phyloP scores from a whole-genome alignment of 805 yeast species.

The Suhomyces vadensis region DNA sequence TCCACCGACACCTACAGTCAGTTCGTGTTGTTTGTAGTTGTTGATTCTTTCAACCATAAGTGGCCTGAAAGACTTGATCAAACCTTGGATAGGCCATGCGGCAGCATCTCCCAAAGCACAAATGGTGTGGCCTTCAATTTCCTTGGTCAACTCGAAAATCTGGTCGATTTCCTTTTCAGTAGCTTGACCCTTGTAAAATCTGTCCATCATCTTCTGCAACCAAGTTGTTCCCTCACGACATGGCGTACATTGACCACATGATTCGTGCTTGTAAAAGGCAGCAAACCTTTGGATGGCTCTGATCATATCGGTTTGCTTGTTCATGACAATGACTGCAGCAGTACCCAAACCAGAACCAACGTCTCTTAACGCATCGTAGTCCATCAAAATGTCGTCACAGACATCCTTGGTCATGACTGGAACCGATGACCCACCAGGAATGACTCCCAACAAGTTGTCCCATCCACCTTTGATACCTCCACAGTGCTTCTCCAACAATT shows the following conservation, averaged over 20 bases:
- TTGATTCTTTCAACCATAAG: constrained; percentile 74
- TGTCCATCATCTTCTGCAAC: constrained; percentile 80
- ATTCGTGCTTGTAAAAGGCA: constrained; percentile 86
- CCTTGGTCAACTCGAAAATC: constrained; percentile 81
- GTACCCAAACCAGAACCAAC: constrained; percentile 89
- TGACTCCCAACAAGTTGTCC: constrained; percentile 85
- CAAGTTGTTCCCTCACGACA: constrained; percentile 94
- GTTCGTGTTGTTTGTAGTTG: constrained; percentile 54
- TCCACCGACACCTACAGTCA: constrained; percentile 65
- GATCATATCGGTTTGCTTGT: constrained; percentile 80
- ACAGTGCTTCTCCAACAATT: constrained; percentile 83
- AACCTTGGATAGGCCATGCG: constrained; percentile 92
- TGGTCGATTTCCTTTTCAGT: constrained; percentile 77
- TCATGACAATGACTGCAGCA: constrained; percentile 91
- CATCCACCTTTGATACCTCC: constrained; percentile 92
- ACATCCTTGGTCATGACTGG: constrained; percentile 71
- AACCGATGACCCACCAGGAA: constrained; percentile 90
- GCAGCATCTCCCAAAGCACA: constrained; percentile 94
- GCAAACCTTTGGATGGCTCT: constrained; percentile 84
- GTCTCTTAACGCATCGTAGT: constrained; percentile 81
- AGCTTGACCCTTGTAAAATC: constrained; percentile 79
- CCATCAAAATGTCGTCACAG: constrained; percentile 77
- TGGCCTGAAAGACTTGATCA: constrained; percentile 82
- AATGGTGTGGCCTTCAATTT: constrained; percentile 88
- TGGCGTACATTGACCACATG: constrained; percentile 94